Base-by-base conservation (phyloP, 1,284 basidiomycete genomes). In the Apiotrichum gamsii region DNA sequence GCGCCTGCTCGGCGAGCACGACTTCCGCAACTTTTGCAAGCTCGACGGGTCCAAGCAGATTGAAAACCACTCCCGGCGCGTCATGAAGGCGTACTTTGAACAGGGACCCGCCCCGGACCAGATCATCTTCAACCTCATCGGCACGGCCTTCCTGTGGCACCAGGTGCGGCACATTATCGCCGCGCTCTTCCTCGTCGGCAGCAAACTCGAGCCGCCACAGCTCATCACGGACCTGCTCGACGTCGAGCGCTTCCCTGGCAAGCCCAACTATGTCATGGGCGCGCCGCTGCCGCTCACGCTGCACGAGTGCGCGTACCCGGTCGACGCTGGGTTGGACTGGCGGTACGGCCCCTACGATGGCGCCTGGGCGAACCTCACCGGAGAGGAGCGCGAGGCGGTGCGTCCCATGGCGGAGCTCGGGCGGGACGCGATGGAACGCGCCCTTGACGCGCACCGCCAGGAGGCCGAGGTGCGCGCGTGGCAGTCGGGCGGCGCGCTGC, bases 91-190 rank as follows among this genome's bases (percentile, higher is more conserved):
- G 8, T 70, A 57, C 43, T 65, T 72, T 21, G 70, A 70, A 4
- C 39, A 35, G 1, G 46, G 19, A 41, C 44, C 30, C 10, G 9
- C 36, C 16, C 44, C 50, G 18, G 54, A 51, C 21, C 54, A 56
- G 54, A 82, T 83, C 60, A 87, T 93, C 21, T 78, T 97, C 58
- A 87, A 97, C 67, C 81, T 97, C 30, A 75, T 85, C 33, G 93
- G 93, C 1, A 85, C 79, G 0, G 93, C 91, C 0, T 96, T 96
- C 68, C 75, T 98, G 34, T 98, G 95, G 73, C 90, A 99, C 72
- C 94, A 97, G 76, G 95, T 98, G 11, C 80, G 94, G 34, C 90
- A 96, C 67, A 96, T 97, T 70, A 87, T 97, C 80, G 87, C 89
- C 2, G 72, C 95, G 39, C 77, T 98, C 14, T 88, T 98, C 71